A percentile compares a stretch with the other conserved stretches of the same genome.
These are phyloP conservation scores for Candida saitoana DNA, from an alignment of 805 yeast species.

Conservation along the genomic window DNA sequence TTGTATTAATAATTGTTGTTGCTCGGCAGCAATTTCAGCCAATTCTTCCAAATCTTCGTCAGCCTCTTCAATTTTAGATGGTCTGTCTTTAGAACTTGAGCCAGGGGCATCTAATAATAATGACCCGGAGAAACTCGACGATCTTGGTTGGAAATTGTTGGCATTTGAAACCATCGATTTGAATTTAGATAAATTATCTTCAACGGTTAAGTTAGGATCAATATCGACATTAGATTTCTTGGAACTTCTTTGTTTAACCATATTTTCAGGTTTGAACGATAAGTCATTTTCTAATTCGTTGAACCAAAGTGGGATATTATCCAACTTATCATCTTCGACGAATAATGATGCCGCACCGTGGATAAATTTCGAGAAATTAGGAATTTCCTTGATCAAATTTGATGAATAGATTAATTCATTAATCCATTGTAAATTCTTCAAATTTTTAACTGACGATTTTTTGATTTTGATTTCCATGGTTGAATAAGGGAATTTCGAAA, in stretches of 20 bases:
- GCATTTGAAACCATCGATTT: conserved; percentile 33
- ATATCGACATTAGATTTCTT: conserved; percentile 13
- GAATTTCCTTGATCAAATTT: conserved; percentile 87
- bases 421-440: conserved; percentile 66
- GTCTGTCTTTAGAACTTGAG: conserved; percentile 67
- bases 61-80: conserved; percentile 51
- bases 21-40: conserved; percentile 9
- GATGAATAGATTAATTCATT: conserved; percentile 71
- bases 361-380: conserved; percentile 86
- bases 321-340: conserved; percentile 86
- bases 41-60: conserved; percentile 7
- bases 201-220: conserved; percentile 42
- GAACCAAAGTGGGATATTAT: conserved; percentile 90
- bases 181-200: conserved; percentile 42
- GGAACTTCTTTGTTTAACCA: background rate
- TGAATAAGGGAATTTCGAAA: conserved; percentile 73
- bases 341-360: conserved; percentile 89
- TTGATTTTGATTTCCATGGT: conserved; percentile 80
- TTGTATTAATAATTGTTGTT: conserved; percentile 4
- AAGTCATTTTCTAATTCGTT: conserved; percentile 71
- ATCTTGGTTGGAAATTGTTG: conserved; percentile 31
- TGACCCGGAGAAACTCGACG: conserved; percentile 38
- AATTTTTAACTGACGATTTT: conserved; percentile 27
- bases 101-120: conserved; percentile 13
- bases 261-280: conserved; percentile 4